Percentiles rank a stretch among this genome's conserved stretches.
These are phyloP conservation scores for Auxenochlorella pyrenoidosa DNA, from an alignment of 139 green algal genomes.

Conservation along the genomic window DNA sequence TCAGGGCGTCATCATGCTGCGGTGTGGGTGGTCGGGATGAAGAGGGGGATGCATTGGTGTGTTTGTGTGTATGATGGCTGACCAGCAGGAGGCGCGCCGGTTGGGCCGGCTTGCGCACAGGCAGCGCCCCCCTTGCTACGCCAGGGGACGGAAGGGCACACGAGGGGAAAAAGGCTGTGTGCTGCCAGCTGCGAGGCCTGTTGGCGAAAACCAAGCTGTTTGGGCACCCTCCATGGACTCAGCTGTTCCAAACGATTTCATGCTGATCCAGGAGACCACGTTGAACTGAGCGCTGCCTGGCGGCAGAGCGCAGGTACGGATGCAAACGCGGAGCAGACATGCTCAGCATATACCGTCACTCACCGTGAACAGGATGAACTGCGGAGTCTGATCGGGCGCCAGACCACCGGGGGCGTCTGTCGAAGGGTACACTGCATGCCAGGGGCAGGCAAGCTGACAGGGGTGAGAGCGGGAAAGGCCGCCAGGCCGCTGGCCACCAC, in stretches of 20 bases:
- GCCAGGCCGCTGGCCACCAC: neutral
- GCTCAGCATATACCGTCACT: neutral
- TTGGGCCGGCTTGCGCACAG: too few relatives aligned
- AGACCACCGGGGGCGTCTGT: neutral
- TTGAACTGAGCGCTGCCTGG: too few relatives aligned
- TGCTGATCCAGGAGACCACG: too few relatives aligned
- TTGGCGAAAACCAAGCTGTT: neutral
- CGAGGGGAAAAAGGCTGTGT: neutral
- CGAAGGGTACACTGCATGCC: neutral
- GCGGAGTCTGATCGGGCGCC: neutral
- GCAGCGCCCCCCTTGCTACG: neutral
- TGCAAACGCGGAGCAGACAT: too few relatives aligned
- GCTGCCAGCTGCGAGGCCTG: neutral
- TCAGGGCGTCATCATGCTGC: neutral
- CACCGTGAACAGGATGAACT: constrained; percentile 3
- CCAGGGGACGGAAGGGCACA: neutral
- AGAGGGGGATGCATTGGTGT: neutral
- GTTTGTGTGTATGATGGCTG: too few relatives aligned
- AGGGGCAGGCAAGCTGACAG: neutral
- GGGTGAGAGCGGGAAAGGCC: neutral
- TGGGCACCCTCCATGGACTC: neutral
- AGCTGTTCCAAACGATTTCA: too few relatives aligned
- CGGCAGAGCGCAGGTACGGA: too few relatives aligned
- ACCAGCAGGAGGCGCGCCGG: too few relatives aligned
- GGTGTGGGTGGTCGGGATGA: neutral